Percentiles rank a stretch among this genome's conserved stretches.
Conservation (phyloP, 116 monocot species). For the Dioscorea cayenensis region DNA sequence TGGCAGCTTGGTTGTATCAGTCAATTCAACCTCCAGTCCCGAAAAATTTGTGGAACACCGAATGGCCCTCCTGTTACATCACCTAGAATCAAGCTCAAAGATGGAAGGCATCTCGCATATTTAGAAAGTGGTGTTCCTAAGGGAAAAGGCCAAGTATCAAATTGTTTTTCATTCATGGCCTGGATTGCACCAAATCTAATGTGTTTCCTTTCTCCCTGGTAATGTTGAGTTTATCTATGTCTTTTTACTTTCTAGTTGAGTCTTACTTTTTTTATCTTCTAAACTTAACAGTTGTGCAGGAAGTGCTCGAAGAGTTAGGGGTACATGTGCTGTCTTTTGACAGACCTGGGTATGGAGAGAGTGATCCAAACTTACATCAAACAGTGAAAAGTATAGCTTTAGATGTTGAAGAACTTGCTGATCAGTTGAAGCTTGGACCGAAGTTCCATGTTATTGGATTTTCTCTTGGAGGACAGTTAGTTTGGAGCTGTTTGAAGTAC, state of each 20-base stretch:
- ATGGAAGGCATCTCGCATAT: slow-evolving; percentile 50
- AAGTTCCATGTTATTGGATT: slow-evolving; percentile 44
- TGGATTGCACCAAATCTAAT: slow-evolving; percentile 20
- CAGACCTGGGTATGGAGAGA: slow-evolving; percentile 54
- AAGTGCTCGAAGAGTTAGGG: slow-evolving; percentile 14
- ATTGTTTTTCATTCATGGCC: slow-evolving; percentile 34
- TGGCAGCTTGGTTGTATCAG: slow-evolving; percentile 1
- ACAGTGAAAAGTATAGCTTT: slow-evolving; percentile 29
- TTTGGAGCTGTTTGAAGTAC: slow-evolving; percentile 39
- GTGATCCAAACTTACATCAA: slow-evolving; percentile 43
- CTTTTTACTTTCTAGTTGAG: not conserved
- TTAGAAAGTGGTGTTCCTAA: slow-evolving; percentile 40
- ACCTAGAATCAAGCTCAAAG: slow-evolving; percentile 32
- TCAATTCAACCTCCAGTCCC: slow-evolving; percentile 28
- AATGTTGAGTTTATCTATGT: not conserved
- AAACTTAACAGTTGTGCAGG: slow-evolving; percentile 18
- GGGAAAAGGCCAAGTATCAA: slow-evolving; percentile 35
- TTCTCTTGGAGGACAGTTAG: slow-evolving; percentile 34
- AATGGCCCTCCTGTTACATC: slow-evolving; percentile 37
- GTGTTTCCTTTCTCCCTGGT: slow-evolving; percentile 22
- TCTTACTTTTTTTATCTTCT: not conserved
- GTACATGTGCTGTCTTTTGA: slow-evolving; percentile 37
- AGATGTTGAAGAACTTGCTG: slow-evolving; percentile 49
- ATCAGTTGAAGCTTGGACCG: slow-evolving; percentile 28
- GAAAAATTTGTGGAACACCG: slow-evolving; percentile 26